Evolutionary conservation across 2,329 filamentous ascomycete genomes (phyloP), one percentile per base, ranked within the genome.

Genomic region (Aureobasidium melanogenum): DNA sequence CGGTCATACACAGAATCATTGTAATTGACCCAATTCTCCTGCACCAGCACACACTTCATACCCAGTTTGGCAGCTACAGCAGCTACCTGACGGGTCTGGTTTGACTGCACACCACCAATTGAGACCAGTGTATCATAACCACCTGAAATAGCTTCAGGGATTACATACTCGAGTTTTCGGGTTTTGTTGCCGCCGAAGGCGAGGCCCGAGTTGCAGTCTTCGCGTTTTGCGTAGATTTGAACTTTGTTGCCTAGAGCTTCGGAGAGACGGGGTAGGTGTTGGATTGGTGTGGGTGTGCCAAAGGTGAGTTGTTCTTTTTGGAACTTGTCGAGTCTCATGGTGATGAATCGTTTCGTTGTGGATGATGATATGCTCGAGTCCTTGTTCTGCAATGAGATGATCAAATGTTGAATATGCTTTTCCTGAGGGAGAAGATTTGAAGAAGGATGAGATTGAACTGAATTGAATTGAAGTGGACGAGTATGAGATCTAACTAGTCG

Each of bases 221-320:
- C 87, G 55, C 87, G 81, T 73, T 89, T 89, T 58, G 87, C 86
- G 69, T 84, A 89, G 64, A 89, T 80, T 22, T 79, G 77, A 43
- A 87, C 82, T 66, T 80, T 80, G 32, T 80, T 80, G 52, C 82
- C 80, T 5, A 88, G 79, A 26, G 82, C 83, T 58, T 78, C 71
- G 34, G 84, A 84, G 68, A 88, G 87, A 64, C 85, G 80, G 60
- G 84, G 83, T 38, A 90, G 81, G 56, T 78, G 72, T 69, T 89
- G 85, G 68, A 89, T 86, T 32, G 86, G 86, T 0, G 86, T 88
- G 17, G 85, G 83, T 0, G 84, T 84, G 52, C 28, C 22, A 59
- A 88, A 86, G 63, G 87, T 82, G 66, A 89, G 81, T 10, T 76
- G 71, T 66, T 83, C 75, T 63, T 82, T 79, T 14, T 85, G 84